Conservation (phyloP, 257 asterid genomes). For the Leptodermis oblonga region DNA sequence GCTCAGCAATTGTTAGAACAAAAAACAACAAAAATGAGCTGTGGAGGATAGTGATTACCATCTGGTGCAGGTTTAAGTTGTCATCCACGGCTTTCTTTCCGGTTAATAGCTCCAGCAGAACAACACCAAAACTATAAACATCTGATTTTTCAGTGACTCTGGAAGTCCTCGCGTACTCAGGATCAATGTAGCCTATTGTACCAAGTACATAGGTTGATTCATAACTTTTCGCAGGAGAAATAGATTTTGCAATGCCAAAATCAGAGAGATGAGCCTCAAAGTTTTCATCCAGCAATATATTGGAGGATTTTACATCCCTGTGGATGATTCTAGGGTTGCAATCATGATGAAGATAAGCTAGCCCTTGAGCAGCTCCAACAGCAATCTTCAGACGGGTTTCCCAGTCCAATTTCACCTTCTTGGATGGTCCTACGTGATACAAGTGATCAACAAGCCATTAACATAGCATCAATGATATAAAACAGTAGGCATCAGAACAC, state of each 20-base stretch:
- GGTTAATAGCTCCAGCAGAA: slow-evolving; percentile 85
- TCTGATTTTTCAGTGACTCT: slow-evolving; percentile 88
- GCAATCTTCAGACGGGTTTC: slow-evolving; percentile 85
- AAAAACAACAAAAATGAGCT: background rate
- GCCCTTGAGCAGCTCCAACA: slow-evolving; percentile 96
- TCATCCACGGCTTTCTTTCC: slow-evolving; percentile 88
- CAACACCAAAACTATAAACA: slow-evolving; percentile 93
- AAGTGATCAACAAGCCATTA: background rate
- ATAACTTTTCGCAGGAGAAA: slow-evolving; percentile 67
- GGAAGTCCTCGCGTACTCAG: slow-evolving; percentile 91
- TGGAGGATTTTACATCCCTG: slow-evolving; percentile 90
- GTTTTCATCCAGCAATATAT: slow-evolving; percentile 72
- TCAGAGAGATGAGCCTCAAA: slow-evolving; percentile 95
- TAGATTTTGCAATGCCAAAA: slow-evolving; percentile 81
- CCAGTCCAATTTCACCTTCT: slow-evolving; percentile 94
- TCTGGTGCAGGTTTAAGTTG: slow-evolving; percentile 79
- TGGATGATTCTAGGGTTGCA: slow-evolving; percentile 88
- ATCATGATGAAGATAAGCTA: slow-evolving; percentile 93
- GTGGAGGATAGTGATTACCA: slow-evolving; percentile 43
- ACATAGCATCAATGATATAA: background rate
- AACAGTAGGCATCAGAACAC: no score
- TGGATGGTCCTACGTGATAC: slow-evolving; percentile 57
- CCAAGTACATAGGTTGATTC: slow-evolving; percentile 92
- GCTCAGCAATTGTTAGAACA: background rate
- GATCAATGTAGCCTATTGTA: slow-evolving; percentile 96